Percentiles rank a stretch among this genome's conserved stretches.
phyloP scores from a whole-genome alignment of 129 eudicot genomes.

The Saussurea involucrata region DNA sequence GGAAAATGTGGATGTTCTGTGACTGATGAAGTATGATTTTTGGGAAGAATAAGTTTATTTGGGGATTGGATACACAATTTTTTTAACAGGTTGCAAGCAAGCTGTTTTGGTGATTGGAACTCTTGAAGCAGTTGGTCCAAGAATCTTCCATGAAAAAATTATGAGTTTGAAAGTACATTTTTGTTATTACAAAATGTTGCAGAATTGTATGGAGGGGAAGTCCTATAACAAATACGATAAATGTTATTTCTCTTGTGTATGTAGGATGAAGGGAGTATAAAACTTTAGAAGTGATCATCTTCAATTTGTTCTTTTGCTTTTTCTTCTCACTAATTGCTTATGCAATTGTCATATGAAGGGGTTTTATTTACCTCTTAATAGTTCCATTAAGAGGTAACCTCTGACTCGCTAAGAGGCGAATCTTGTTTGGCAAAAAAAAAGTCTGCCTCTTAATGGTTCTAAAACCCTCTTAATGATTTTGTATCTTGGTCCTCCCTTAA shows the following conservation, averaged over 20 bases:
- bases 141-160: not conserved
- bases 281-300: not conserved
- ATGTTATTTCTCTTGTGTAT: not conserved
- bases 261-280: not conserved
- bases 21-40: not conserved
- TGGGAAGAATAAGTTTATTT: not conserved
- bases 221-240: not conserved
- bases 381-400: too few species aligned
- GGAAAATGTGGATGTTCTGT: not conserved
- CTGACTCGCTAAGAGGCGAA: too few species aligned
- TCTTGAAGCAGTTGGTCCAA: not conserved
- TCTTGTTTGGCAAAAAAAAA: too few species aligned
- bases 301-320: not conserved
- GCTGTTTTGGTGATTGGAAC: not conserved
- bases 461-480: too few species aligned
- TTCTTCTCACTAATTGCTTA: not conserved
- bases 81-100: not conserved
- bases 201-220: not conserved
- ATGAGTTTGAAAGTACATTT: not conserved
- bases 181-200: not conserved
- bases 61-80: not conserved
- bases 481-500: too few species aligned
- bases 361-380: too few species aligned
- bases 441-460: too few species aligned
- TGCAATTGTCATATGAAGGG: too few species aligned